Conservation (phyloP, 306 rosid genomes). For the Begonia peltatifolia region DNA sequence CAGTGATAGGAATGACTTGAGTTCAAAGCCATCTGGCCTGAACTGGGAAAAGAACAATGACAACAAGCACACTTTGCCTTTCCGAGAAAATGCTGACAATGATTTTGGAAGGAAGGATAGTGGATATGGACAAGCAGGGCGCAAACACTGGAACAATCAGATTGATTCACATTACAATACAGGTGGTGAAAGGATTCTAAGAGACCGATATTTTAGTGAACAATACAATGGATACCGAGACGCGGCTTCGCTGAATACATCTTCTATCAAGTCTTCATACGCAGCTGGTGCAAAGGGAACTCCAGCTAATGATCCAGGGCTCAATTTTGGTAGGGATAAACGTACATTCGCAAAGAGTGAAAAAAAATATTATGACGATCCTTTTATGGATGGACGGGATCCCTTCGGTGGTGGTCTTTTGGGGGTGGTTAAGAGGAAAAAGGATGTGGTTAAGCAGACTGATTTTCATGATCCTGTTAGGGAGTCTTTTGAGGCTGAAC, state of each 20-base stretch:
- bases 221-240: slow-evolving; percentile 40
- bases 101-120: slow-evolving; percentile 45
- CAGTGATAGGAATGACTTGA: slow-evolving; percentile 34
- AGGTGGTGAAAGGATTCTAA: slow-evolving; percentile 27
- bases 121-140: slow-evolving; percentile 53
- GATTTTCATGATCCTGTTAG: slow-evolving; percentile 91
- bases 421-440: slow-evolving; percentile 86
- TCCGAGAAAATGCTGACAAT: slow-evolving; percentile 33
- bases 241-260: slow-evolving; percentile 31
- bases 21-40: slow-evolving; percentile 27
- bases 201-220: slow-evolving; percentile 41
- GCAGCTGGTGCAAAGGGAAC: slow-evolving; percentile 46
- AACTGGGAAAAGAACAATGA: slow-evolving; percentile 35
- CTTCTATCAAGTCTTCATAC: slow-evolving; percentile 37
- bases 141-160: slow-evolving; percentile 45
- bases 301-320: slow-evolving; percentile 55
- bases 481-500: slow-evolving; percentile 97
- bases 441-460: slow-evolving; percentile 55
- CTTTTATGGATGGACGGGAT: slow-evolving; percentile 62
- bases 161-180: slow-evolving; percentile 33
- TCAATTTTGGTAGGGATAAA: slow-evolving; percentile 81
- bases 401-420: slow-evolving; percentile 40
- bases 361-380: slow-evolving; percentile 52
- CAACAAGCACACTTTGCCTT: slow-evolving; percentile 31
- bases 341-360: slow-evolving; percentile 41